phyloP scores from a whole-genome alignment of 306 rosid genomes.

The Hippophae tibetana region DNA sequence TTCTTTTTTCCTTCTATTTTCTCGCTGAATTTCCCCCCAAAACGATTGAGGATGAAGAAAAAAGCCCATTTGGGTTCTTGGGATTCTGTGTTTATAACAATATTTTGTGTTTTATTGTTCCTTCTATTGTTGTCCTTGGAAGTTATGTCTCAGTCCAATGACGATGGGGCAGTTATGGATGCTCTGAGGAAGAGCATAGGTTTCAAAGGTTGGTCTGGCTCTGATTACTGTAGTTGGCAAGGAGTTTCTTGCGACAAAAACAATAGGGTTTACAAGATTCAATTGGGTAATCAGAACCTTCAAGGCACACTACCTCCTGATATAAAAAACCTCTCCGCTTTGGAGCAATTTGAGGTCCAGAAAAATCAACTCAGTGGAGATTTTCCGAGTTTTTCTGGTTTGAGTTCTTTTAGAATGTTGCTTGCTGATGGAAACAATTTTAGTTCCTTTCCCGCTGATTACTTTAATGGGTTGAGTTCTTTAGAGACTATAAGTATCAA shows the following conservation, averaged over 20 bases:
- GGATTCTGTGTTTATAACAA: slow-evolving; percentile 11
- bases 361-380: slow-evolving; percentile 40
- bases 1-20: neutral
- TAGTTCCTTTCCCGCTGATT: slow-evolving; percentile 37
- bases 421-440: slow-evolving; percentile 44
- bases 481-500: slow-evolving; percentile 34
- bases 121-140: neutral
- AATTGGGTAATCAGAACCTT: slow-evolving; percentile 44
- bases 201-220: slow-evolving; percentile 34
- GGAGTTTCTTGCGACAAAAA: slow-evolving; percentile 21
- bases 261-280: slow-evolving; percentile 35
- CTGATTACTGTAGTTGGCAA: slow-evolving; percentile 45
- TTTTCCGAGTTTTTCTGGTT: slow-evolving; percentile 45
- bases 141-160: slow-evolving; percentile 20
- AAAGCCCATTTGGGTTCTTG: slow-evolving; percentile 21
- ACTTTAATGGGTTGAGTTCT: slow-evolving; percentile 34
- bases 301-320: slow-evolving; percentile 50
- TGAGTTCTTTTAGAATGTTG: slow-evolving; percentile 24
- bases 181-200: slow-evolving; percentile 27
- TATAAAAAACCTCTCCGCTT: slow-evolving; percentile 24
- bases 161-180: slow-evolving; percentile 39
- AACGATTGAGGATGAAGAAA: neutral
- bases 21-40: neutral
- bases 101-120: neutral
- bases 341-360: slow-evolving; percentile 46